Base-by-base conservation (phyloP, 2,329 filamentous ascomycete species). In the Sporothrix variecibatus region DNA sequence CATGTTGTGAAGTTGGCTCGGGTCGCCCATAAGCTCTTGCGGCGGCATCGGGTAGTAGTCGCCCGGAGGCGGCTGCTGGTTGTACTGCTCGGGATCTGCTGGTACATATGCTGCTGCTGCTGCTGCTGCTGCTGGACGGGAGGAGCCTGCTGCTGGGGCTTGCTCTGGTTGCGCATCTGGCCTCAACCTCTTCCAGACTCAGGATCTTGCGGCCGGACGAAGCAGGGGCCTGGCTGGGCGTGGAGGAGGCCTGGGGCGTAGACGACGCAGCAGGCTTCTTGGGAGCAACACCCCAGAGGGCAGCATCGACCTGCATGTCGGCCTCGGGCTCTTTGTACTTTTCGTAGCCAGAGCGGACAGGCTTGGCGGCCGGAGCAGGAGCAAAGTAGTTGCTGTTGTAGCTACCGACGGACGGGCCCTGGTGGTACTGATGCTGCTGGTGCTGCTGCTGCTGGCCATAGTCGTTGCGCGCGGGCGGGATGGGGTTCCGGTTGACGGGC, bases 121-220 rank as follows among this genome's bases (percentile, higher is more conserved):
- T 43, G 56, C 23, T 56, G 78, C 77, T 62, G 76, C 79, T 5
- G 83, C 64, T 69, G 70, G n/a, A 23, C 26, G 1, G 62, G 26
- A n/a, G 70, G 62, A 8, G 51, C 28, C 23, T 78, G 9, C 43
- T n/a, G 83, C 78, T 12, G 85, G 83, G 76, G 15, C 56, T 89
- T 88, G 43, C 89, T 84, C 78, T 95, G 92, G 46, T 89, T 87
- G 75, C 93, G 90, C 92, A 99, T 95, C 77, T 94, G 91, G 95
- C 95, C 84, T 99, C 96, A 26, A 99, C 95, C 84, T 99, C 96
- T 81, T 98, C 96, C 79, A 99, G 83, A 79, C 94, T 98, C 92
- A 99, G 91, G 84, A 98, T 92, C 85, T 95, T 98, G 79, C 91
- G 90, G 58, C 87, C 80, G 5, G 82, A 77, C 9, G 79, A 79